phyloP scores from a whole-genome alignment of 2,329 filamentous ascomycete genomes.

The Exophiala xenobiotica region DNA sequence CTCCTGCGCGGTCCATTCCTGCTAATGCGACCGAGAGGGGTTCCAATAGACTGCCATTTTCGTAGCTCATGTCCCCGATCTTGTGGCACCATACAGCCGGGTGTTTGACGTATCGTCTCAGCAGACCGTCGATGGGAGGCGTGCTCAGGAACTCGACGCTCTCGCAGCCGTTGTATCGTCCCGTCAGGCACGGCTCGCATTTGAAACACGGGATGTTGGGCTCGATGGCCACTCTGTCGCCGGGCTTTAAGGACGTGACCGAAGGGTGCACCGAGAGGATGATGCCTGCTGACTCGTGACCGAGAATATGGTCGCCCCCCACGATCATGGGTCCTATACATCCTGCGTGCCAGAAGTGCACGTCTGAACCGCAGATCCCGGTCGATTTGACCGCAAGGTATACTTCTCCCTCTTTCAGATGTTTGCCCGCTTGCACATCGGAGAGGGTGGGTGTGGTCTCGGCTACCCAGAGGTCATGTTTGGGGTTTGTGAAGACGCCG shows the following conservation, averaged over 20 bases:
- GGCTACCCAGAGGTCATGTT: conserved; percentile 85
- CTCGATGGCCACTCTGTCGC: conserved; percentile 91
- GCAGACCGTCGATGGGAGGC: conserved; percentile 80
- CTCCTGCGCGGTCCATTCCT: conserved; percentile 76
- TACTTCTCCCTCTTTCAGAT: conserved; percentile 77
- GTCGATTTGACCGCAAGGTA: conserved; percentile 88
- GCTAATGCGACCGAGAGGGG: conserved; percentile 86
- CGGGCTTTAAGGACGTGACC: conserved; percentile 73
- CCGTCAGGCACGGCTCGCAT: conserved; percentile 88
- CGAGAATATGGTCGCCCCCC: conserved; percentile 81
- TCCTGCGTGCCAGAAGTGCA: conserved; percentile 96
- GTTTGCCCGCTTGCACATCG: conserved; percentile 66
- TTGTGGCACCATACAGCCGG: conserved; percentile 95
- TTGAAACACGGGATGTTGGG: conserved; percentile 88
- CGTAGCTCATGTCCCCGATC: conserved; percentile 87
- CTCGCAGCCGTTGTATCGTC: conserved; percentile 93
- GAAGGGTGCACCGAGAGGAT: conserved; percentile 75
- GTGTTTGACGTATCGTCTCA: conserved; percentile 92
- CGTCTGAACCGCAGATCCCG: conserved; percentile 93
- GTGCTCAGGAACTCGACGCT: conserved; percentile 84
- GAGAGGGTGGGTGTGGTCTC: conserved; percentile 74
- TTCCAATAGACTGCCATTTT: conserved; percentile 87
- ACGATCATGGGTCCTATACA: conserved; percentile 97
- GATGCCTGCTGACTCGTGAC: conserved; percentile 83
- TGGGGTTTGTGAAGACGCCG: conserved; percentile 91